phyloP scores from a whole-genome alignment of 2,329 filamentous ascomycete genomes.

The Ascochyta lentis region DNA sequence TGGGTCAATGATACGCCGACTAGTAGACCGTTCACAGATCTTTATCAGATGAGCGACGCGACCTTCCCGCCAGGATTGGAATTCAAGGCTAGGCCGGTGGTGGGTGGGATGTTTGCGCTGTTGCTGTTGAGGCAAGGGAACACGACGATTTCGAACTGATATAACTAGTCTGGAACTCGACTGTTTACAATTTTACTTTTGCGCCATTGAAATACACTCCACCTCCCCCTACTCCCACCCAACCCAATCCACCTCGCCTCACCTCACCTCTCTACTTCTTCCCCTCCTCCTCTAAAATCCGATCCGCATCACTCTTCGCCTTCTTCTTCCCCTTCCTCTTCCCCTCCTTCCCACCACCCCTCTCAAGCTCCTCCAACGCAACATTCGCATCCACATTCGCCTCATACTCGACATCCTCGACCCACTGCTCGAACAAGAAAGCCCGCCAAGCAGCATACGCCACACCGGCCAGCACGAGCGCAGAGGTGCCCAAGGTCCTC shows the following conservation, averaged over 20 bases:
- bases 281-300: conserved; percentile 13
- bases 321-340: conserved; percentile 4
- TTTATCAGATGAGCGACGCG: conserved; percentile 79
- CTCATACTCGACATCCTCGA: conserved; percentile 37
- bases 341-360: not conserved
- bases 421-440: conserved; percentile 31
- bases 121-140: conserved; percentile 81
- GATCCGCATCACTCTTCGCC: conserved; percentile 2
- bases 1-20: conserved; percentile 85
- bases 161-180: too few species aligned
- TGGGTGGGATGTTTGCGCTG: conserved; percentile 85
- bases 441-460: conserved; percentile 24
- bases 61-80: conserved; percentile 75
- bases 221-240: not conserved
- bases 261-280: conserved; percentile 8
- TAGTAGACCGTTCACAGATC: conserved; percentile 79
- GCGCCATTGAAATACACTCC: not conserved
- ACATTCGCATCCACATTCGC: conserved; percentile 40
- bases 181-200: too few species aligned
- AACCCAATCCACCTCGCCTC: too few species aligned
- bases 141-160: conserved; percentile 55
- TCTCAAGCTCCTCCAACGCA: conserved; percentile 35
- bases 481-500: conserved; percentile 15
- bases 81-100: conserved; percentile 83
- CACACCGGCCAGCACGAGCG: conserved; percentile 4